Evolutionary conservation across 1,284 basidiomycete genomes (phyloP).

Genomic region (Ceratobasidium sp.): DNA sequence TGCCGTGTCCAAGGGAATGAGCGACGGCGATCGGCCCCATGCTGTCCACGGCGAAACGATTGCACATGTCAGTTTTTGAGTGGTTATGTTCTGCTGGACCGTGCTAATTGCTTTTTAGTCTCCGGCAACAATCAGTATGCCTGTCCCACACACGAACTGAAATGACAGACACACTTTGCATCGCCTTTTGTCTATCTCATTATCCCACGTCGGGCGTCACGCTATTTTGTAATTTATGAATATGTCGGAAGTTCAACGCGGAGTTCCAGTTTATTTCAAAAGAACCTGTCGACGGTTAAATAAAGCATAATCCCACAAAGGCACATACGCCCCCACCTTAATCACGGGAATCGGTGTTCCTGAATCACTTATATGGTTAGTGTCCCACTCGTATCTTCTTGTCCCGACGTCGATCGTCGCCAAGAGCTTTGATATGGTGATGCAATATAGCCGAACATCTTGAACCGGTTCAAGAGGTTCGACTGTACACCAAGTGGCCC

Average conservation of each 20-base stretch:
- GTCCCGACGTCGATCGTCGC: not conserved
- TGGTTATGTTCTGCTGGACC: not conserved
- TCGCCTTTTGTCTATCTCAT: not conserved
- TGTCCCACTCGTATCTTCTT: no score
- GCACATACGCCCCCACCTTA: no score
- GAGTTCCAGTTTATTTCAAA: not conserved
- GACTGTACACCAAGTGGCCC: not conserved
- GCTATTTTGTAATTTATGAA: not conserved
- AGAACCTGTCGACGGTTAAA: no score
- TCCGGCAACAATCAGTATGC: not conserved
- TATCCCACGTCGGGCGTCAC: not conserved
- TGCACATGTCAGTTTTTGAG: not conserved
- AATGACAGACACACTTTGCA: not conserved
- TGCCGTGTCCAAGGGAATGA: slow-evolving; percentile 36
- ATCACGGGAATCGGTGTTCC: no score
- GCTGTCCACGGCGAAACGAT: not conserved
- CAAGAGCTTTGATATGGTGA: not conserved
- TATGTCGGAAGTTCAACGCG: not conserved
- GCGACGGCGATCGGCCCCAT: not conserved
- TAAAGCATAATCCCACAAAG: no score
- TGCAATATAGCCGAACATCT: not conserved
- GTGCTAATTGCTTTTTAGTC: not conserved
- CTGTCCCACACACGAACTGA: not conserved
- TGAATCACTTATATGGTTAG: no score
- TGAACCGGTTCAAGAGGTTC: no score